Percentiles rank a stretch among this genome's conserved stretches.
phyloP scores from a whole-genome alignment of 257 asterid genomes.

The Solanum rostratum region DNA sequence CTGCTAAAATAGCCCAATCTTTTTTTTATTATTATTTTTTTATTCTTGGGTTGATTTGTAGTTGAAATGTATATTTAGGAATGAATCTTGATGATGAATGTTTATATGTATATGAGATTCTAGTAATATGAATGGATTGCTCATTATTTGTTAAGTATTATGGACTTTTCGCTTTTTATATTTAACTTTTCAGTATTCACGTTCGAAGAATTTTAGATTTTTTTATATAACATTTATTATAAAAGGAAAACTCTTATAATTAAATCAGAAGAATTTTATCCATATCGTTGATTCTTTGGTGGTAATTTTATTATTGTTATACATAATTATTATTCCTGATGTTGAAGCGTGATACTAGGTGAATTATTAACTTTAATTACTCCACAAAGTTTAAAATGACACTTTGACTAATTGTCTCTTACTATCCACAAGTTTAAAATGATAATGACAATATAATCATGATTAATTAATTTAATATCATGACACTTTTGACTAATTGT shows the following conservation, averaged over 20 bases:
- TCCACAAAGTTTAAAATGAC: background rate
- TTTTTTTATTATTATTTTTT: background rate
- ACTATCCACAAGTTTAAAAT: background rate
- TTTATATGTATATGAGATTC: background rate
- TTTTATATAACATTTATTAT: fast-evolving
- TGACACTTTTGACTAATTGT: background rate
- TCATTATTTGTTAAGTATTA: background rate
- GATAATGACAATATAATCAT: background rate
- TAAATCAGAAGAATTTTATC: too few species aligned
- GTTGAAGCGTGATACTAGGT: background rate
- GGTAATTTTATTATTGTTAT: too few species aligned
- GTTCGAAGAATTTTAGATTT: background rate
- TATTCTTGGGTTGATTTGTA: background rate
- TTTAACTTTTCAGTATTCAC: background rate
- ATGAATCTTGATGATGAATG: background rate
- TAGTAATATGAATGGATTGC: background rate
- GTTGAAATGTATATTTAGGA: background rate
- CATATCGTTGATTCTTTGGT: too few species aligned
- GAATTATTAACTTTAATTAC: background rate
- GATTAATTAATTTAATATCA: background rate
- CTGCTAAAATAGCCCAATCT: background rate
- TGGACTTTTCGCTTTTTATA: fast-evolving
- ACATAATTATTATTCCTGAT: background rate
- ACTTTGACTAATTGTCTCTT: background rate
- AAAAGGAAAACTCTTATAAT: too few species aligned